Base-by-base conservation (phyloP, 2,329 filamentous ascomycete genomes). In the Fusarium nodosum region DNA sequence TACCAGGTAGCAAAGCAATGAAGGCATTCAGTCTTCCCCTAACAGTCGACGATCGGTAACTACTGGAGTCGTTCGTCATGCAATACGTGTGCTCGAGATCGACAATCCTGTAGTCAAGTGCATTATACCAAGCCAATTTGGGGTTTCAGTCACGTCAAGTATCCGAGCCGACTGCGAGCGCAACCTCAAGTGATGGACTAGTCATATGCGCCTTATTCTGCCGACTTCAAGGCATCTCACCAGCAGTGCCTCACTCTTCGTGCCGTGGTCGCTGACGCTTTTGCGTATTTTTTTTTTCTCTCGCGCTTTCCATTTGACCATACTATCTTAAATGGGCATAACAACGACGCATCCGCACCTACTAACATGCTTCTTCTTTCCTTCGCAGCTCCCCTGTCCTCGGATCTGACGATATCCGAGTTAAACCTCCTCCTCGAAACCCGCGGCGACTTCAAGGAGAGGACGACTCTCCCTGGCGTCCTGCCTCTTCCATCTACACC, bases 401-500 rank as follows among this genome's bases (percentile, higher is more conserved):
- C 55, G 57, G 71, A 58, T 72, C 71, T 46, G 69, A 69, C 60
- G 57, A 71, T 34, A 57, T 69, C 38, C 57, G 59, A 66, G 63
- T 45, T 28, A 59, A 67, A 42, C 65, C 66, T 67, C 54, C 82
- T 39, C 77, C 77, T 26, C 77, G 77, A 74, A 82, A 80, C 56
- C 77, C 79, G 15, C 73, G 72, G 59, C 63, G 77, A 72, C 57
- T 78, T 69, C 60, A 76, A 74, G 63, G 72, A 55, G 61, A 73
- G 36, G 62, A 74, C 67, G 57, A 70, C 44, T 62, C 63, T 48
- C 67, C 68, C 61, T 80, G 79, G 66, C 84, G 85, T 41, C 84
- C 85, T n/a, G 70, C 82, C 9, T 90, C 89, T 33, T 91, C 90
- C 18, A 71, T 89, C 47, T 91, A 77, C 64, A 72, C 65, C 24